These are phyloP conservation scores for Cytospora leucostoma DNA, from an alignment of 2,329 filamentous ascomycete genomes.

Conservation along the genomic window DNA sequence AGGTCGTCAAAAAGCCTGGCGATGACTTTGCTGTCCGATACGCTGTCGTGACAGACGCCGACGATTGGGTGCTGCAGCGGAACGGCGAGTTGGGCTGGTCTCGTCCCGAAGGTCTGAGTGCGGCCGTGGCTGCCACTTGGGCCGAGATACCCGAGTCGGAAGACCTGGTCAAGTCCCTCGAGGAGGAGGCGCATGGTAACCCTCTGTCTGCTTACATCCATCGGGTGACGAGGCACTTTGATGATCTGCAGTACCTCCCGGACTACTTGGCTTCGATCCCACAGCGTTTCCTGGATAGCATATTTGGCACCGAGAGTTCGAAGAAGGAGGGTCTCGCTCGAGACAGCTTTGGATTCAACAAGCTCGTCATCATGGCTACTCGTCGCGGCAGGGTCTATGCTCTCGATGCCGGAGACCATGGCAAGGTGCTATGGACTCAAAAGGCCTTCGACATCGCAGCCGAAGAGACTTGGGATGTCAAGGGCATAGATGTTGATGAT, in stretches of 20 bases:
- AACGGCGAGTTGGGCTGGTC: conserved; percentile 82
- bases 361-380: conserved; percentile 79
- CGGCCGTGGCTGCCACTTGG: conserved; percentile 77
- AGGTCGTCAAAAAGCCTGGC: conserved; percentile 72
- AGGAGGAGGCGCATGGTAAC: conserved; percentile 84
- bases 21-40: conserved; percentile 76
- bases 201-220: conserved; percentile 82
- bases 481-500: conserved; percentile 65
- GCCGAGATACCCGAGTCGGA: conserved; percentile 74
- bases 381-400: conserved; percentile 77
- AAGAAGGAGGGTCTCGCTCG: conserved; percentile 53
- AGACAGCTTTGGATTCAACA: conserved; percentile 86
- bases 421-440: conserved; percentile 74
- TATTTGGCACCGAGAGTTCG: conserved; percentile 58
- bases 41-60: conserved; percentile 65
- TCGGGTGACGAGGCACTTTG: conserved; percentile 77
- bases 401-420: conserved; percentile 74
- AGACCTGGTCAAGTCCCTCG: conserved; percentile 75
- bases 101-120: conserved; percentile 79
- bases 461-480: conserved; percentile 64
- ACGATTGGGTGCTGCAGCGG: conserved; percentile 80
- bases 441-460: conserved; percentile 60
- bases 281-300: conserved; percentile 64
- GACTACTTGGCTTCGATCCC: conserved; percentile 72
- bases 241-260: conserved; percentile 76